phyloP scores from a whole-genome alignment of 208 protist genomes.

The Angomonas ambiguus region DNA sequence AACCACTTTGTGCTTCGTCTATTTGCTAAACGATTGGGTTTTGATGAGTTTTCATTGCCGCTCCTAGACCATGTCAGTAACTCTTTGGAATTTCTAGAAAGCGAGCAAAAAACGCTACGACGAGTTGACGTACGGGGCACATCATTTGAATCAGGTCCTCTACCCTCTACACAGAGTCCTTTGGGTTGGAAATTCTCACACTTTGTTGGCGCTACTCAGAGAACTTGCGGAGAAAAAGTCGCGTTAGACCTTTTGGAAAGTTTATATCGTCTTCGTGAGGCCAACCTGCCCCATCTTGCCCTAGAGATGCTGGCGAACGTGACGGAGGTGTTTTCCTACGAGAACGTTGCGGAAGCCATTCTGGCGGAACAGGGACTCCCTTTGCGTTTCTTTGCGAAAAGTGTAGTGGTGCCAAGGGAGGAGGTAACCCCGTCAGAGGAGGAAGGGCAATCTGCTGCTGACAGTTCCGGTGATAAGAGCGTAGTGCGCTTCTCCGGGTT shows the following conservation, averaged over 20 bases:
- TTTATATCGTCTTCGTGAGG: constrained; percentile 27
- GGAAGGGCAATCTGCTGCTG: too few relatives aligned
- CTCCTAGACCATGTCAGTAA: constrained; percentile 8
- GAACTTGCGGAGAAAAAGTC: constrained; percentile 25
- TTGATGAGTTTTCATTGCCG: constrained; percentile 55
- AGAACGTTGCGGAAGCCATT: constrained; percentile 63
- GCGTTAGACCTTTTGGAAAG: constrained; percentile 27
- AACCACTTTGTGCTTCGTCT: constrained; percentile 73
- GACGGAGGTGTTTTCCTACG: constrained; percentile 48
- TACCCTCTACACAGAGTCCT: constrained; percentile 59
- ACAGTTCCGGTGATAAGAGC: too few relatives aligned
- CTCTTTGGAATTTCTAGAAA: not conserved
- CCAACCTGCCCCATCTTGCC: constrained; percentile 34
- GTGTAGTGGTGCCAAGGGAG: constrained; percentile 17
- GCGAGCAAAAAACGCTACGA: constrained; percentile 13
- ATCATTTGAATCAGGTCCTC: constrained; percentile 55
- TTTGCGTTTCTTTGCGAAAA: constrained; percentile 50
- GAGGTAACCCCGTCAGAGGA: not conserved
- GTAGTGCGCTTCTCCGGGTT: not conserved
- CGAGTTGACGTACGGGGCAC: constrained; percentile 57
- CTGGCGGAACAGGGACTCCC: constrained; percentile 72
- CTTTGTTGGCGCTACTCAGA: constrained; percentile 72
- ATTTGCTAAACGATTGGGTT: constrained; percentile 64
- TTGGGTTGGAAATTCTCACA: constrained; percentile 85
- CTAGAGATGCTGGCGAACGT: constrained; percentile 38